A percentile compares a stretch with the other conserved stretches of the same genome.
These are phyloP conservation scores for Rhytidiadelphus loreus DNA, from an alignment of 225 moss, liverwort and hornwort species.

Conservation along the genomic window DNA sequence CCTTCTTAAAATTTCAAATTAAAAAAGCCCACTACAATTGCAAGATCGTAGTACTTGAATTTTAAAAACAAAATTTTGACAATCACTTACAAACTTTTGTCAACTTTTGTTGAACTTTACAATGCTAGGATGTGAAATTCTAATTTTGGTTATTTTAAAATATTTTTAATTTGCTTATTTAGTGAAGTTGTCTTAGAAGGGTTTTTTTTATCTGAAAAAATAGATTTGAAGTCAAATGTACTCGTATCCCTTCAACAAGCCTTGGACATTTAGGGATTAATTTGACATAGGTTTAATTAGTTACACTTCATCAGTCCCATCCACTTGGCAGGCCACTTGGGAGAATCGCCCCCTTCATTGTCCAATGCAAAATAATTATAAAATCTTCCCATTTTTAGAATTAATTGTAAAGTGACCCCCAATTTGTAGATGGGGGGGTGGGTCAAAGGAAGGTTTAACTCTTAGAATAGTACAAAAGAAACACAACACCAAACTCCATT, in stretches of 20 bases:
- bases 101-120: no score
- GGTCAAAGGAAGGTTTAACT: no score
- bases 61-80: not conserved
- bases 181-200: no score
- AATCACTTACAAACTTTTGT: no score
- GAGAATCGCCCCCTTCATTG: no score
- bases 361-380: not conserved
- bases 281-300: accelerated
- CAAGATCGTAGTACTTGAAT: not conserved
- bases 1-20: not conserved
- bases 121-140: no score
- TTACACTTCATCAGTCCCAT: not conserved
- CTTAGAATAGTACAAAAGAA: no score
- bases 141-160: no score
- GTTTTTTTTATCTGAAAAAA: not conserved
- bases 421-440: accelerated
- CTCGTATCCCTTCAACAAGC: not conserved
- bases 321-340: no score
- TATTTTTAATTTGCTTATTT: no score
- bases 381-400: not conserved
- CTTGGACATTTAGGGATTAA: not conserved
- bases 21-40: not conserved
- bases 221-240: not conserved
- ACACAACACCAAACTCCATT: no score
- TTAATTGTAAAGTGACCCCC: no score